Evolutionary conservation across 2,329 filamentous ascomycete genomes (phyloP).

Genomic region (Sporothrix mexicana): DNA sequence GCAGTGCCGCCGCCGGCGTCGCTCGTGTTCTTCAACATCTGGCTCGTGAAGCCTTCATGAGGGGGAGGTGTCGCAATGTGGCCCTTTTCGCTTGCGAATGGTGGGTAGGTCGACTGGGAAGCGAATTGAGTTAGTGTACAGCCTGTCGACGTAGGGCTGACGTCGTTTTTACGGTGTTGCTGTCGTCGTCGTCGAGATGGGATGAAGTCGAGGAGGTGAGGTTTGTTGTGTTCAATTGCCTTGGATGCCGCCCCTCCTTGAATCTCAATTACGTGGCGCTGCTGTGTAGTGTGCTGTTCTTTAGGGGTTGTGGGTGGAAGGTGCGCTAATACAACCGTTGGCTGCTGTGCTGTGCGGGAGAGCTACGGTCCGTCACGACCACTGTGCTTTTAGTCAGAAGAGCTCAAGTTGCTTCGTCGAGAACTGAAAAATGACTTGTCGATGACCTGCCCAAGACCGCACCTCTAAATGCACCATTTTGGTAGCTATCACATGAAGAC

Average conservation of each 20-base stretch:
- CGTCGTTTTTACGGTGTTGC: not conserved
- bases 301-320: conserved; percentile 8
- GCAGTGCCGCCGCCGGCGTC: conserved; percentile 17
- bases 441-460: no score
- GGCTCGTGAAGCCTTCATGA: conserved; percentile 18
- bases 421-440: no score
- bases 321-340: conserved; percentile 4
- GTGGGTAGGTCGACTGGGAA: not conserved
- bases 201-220: not conserved
- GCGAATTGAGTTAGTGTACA: not conserved
- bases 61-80: not conserved
- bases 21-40: conserved; percentile 27
- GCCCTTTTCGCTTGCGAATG: not conserved
- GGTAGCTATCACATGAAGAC: no score
- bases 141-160: not conserved
- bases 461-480: no score
- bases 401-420: not conserved
- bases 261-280: conserved; percentile 24
- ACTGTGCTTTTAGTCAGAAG: not conserved
- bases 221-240: not conserved
- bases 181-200: conserved; percentile 6
- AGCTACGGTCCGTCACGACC: conserved; percentile 14
- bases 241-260: not conserved
- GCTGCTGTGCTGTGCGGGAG: conserved; percentile 7
- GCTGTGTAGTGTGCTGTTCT: not conserved